phyloP scores from a whole-genome alignment of 2,329 filamentous ascomycete genomes.

The Penicillium hesseltinei region DNA sequence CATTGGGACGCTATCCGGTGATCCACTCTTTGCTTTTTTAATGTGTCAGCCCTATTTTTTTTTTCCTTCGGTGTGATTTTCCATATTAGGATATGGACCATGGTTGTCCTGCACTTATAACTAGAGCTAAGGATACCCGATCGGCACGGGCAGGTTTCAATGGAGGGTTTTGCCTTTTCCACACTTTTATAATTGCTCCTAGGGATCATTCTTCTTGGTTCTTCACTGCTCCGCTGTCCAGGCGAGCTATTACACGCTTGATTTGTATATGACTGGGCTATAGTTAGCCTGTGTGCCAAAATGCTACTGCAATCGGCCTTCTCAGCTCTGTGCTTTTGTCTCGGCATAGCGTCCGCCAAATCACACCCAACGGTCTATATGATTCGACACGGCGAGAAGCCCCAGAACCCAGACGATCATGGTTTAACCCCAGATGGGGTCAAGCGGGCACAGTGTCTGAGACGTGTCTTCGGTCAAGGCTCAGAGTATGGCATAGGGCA shows the following conservation, averaged over 20 bases:
- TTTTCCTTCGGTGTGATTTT: not conserved
- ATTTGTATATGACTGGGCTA: not conserved
- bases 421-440: slow-evolving; percentile 26
- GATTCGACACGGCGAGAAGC: slow-evolving; percentile 34
- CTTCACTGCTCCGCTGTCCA: not conserved
- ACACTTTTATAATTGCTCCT: too few relatives aligned
- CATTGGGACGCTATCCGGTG: slow-evolving; percentile 11
- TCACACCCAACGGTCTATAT: slow-evolving; percentile 27
- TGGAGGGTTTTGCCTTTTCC: not conserved
- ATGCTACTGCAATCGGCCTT: slow-evolving; percentile 5
- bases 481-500: slow-evolving; percentile 28
- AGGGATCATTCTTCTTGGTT: not conserved
- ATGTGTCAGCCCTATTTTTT: not conserved
- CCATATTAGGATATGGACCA: not conserved
- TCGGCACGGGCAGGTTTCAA: not conserved
- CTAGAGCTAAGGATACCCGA: not conserved
- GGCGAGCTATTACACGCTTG: not conserved
- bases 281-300: not conserved
- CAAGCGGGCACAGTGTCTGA: slow-evolving; percentile 30
- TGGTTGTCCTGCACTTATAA: not conserved
- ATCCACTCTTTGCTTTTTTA: slow-evolving; percentile 10
- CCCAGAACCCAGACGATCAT: slow-evolving; percentile 22
- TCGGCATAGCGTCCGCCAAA: slow-evolving; percentile 5
- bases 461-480: slow-evolving; percentile 24
- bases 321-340: not conserved